Evolutionary conservation across 345 rosid species (phyloP), one percentile per base, ranked within the genome.

Genomic region (Moricandia arvensis): DNA sequence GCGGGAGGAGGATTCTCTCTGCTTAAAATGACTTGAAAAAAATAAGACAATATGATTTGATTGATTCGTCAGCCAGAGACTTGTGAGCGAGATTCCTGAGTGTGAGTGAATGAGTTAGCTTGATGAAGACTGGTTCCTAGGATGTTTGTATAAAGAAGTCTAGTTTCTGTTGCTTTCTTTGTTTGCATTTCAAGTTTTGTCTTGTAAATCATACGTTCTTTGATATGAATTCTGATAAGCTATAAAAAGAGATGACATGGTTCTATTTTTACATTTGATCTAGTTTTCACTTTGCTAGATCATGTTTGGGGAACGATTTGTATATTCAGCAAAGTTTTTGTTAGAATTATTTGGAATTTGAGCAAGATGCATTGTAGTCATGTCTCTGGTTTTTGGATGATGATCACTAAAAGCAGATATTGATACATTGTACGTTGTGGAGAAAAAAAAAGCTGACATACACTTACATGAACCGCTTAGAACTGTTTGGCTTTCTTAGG

Each of bases 401-500:
- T 43, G 51, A 43, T 43, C 16, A 43, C 51, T 43, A 43, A n/a
- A n/a, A 13, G 51, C 51, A 13, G 51, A 13, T 43, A 43, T 13
- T 43, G 51, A 15, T 45, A 45, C 17, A 45, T 5, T 45, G 51
- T 45, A 13, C 51, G 51, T 45, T 5, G 51, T 45, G 51, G 31
- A 29, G 24, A 21, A 21, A 29, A 29, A 29, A 29, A 29, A 29
- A 29, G 0, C 17, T n/a, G 17, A n/a, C 13, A 45, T 45, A 45
- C 13, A 45, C 51, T 45, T 45, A 45, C 51, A 45, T 45, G 17
- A 45, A 45, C 51, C 16, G 51, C 17, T 45, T 13, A 5, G 51
- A 58, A 58, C 55, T 77, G 76, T 65, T 65, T 58, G 26, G 61
- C 67, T 64, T 70, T 64, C 72, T 64, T 71, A 71, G 41, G 71